Evolutionary conservation across 305 asterid species (phyloP).

Genomic region (Fraxinus nigra): DNA sequence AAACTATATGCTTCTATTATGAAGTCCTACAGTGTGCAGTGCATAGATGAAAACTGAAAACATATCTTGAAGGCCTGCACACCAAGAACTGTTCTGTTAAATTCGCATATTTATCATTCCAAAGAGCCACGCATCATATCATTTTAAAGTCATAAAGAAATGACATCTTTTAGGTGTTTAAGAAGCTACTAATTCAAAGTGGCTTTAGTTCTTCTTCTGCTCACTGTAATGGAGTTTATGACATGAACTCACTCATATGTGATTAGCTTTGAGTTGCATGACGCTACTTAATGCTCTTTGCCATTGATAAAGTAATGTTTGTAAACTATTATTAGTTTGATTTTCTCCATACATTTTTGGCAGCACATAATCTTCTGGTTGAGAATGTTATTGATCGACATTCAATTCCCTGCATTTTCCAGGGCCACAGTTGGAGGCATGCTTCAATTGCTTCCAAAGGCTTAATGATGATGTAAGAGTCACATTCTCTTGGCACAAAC

Average conservation of each 20-base stretch:
- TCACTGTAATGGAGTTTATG: constrained; percentile 13
- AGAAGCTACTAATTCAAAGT: constrained; percentile 5
- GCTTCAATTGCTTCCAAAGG: constrained; percentile 38
- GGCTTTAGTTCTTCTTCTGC: constrained; percentile 6
- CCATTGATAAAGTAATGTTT: constrained; percentile 17
- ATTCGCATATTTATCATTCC: constrained; percentile 7
- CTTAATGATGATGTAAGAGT: constrained; percentile 31
- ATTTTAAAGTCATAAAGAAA: constrained; percentile 18
- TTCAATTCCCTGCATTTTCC: constrained; percentile 48
- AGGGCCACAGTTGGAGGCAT: constrained; percentile 52
- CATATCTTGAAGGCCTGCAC: neutral
- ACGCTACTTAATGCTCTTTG: neutral
- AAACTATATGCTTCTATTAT: neutral
- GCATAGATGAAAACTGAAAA: neutral
- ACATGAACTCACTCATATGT: neutral
- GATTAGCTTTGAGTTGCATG: constrained; percentile 4
- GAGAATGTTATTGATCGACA: constrained; percentile 38
- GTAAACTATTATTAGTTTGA: constrained; percentile 19
- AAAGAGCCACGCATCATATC: constrained; percentile 10
- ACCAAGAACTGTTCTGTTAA: constrained; percentile 9
- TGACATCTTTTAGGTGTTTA: neutral
- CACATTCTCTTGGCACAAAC: constrained; percentile 30
- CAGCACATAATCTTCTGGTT: constrained; percentile 29
- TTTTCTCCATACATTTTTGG: constrained; percentile 27
- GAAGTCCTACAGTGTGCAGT: neutral